These are phyloP conservation scores for Pleurotus salmoneostramineus DNA, from an alignment of 768 basidiomycete species.

Conservation along the genomic window DNA sequence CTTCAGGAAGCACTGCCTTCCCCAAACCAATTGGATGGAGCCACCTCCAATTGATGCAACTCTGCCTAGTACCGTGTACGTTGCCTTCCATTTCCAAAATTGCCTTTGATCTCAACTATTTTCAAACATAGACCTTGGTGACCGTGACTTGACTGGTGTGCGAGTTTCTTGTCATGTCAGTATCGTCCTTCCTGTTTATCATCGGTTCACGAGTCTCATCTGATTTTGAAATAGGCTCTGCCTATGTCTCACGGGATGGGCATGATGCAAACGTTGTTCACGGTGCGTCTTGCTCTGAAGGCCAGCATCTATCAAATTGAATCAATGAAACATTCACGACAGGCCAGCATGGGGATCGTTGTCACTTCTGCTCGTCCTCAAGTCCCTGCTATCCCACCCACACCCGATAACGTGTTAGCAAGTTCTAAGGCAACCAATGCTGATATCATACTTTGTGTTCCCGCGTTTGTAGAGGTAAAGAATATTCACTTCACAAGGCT, in stretches of 20 bases:
- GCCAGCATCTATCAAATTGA: background rate
- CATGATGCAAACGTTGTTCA: slow-evolving; percentile 9
- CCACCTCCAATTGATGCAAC: background rate
- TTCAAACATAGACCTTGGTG: background rate
- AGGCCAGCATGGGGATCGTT: slow-evolving; percentile 21
- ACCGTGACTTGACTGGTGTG: slow-evolving; percentile 3
- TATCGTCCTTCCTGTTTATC: background rate
- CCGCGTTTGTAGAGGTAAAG: slow-evolving; percentile 27
- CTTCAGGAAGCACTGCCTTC: slow-evolving; percentile 2
- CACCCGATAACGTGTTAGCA: slow-evolving; percentile 23
- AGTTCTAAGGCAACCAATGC: slow-evolving; percentile 16
- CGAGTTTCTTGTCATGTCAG: background rate
- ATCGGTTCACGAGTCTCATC: background rate
- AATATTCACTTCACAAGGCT: background rate
- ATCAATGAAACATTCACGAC: background rate
- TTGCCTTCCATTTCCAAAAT: background rate
- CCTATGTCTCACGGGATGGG: slow-evolving; percentile 11
- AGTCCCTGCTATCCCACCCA: slow-evolving; percentile 21
- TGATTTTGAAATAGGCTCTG: background rate
- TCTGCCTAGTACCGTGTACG: background rate
- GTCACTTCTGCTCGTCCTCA: slow-evolving; percentile 24
- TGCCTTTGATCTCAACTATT: background rate
- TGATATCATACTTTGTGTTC: slow-evolving; percentile 21
- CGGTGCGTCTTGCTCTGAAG: slow-evolving; percentile 2
- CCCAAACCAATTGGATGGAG: slow-evolving; percentile 3